Evolutionary conservation across 306 rosid genomes (phyloP).

Genomic region (Acacia acuminata): DNA sequence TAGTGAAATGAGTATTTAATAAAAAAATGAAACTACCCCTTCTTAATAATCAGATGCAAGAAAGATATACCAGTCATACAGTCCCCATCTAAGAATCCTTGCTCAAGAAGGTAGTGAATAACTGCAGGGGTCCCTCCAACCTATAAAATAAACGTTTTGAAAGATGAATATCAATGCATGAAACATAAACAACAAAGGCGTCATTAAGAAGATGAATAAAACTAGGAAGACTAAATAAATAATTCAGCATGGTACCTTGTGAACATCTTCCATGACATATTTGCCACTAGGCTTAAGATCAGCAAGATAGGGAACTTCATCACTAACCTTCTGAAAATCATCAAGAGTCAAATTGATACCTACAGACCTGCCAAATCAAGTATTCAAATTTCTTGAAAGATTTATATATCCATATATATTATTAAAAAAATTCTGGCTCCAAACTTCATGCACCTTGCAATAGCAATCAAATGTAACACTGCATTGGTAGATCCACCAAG

Average conservation of each 20-base stretch:
- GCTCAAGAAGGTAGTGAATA: constrained; percentile 84
- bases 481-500: constrained; percentile 99
- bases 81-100: constrained; percentile 76
- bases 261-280: constrained; percentile 97
- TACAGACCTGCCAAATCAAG: constrained; percentile 76
- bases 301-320: constrained; percentile 85
- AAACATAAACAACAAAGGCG: constrained; percentile 11
- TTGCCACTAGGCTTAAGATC: constrained; percentile 99
- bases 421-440: constrained; percentile 17
- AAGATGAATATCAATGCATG: neutral
- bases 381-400: constrained; percentile 37
- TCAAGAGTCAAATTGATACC: constrained; percentile 83
- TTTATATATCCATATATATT: constrained; percentile 25
- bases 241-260: constrained; percentile 59
- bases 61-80: constrained; percentile 74
- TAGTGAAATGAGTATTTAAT: constrained; percentile 17
- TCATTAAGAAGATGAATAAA: constrained; percentile 3
- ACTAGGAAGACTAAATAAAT: constrained; percentile 5
- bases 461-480: constrained; percentile 94
- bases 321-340: constrained; percentile 97
- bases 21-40: neutral
- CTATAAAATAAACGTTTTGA: constrained; percentile 46
- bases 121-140: constrained; percentile 96
- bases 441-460: constrained; percentile 76
- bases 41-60: constrained; percentile 24